Evolutionary conservation across 768 basidiomycete species (phyloP).

Genomic region (Mycena olivaceomarginata): DNA sequence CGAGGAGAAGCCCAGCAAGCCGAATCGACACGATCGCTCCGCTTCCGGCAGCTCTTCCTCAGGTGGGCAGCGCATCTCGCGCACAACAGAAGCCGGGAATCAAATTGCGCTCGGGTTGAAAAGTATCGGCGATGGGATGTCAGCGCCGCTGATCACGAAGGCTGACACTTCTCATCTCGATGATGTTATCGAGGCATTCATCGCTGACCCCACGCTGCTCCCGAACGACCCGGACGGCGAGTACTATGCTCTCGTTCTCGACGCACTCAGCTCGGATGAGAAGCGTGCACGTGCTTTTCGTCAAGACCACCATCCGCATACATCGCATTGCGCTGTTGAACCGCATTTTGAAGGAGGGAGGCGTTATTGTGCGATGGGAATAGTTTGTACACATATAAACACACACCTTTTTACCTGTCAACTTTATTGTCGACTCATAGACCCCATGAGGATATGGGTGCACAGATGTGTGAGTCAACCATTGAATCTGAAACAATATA

Average conservation of each 20-base stretch:
- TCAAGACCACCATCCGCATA: conserved; percentile 14
- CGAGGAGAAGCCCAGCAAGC: not conserved
- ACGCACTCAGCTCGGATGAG: conserved; percentile 4
- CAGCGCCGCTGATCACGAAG: conserved; percentile 27
- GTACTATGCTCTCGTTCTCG: conserved; percentile 16
- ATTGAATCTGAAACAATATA: no score
- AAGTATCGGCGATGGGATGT: conserved; percentile 17
- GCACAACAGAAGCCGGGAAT: conserved; percentile 14
- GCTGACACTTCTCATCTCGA: conserved; percentile 31
- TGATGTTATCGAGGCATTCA: conserved; percentile 8
- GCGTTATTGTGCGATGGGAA: not conserved
- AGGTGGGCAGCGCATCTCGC: not conserved
- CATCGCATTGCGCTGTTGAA: conserved; percentile 25
- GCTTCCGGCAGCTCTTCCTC: conserved; percentile 17
- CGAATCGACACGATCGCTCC: not conserved
- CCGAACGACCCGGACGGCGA: conserved; percentile 11
- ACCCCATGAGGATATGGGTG: no score
- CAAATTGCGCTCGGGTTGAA: conserved; percentile 24
- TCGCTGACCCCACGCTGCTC: conserved; percentile 20
- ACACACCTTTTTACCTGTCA: no score
- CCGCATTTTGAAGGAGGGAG: conserved; percentile 13
- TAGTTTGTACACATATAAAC: no score
- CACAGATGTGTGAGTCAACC: no score
- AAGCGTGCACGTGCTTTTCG: conserved; percentile 21
- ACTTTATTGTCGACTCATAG: no score